A percentile compares a stretch with the other conserved stretches of the same genome.
These are phyloP conservation scores for Trifolium fragiferum DNA, from an alignment of 306 rosid genomes.

Conservation along the genomic window DNA sequence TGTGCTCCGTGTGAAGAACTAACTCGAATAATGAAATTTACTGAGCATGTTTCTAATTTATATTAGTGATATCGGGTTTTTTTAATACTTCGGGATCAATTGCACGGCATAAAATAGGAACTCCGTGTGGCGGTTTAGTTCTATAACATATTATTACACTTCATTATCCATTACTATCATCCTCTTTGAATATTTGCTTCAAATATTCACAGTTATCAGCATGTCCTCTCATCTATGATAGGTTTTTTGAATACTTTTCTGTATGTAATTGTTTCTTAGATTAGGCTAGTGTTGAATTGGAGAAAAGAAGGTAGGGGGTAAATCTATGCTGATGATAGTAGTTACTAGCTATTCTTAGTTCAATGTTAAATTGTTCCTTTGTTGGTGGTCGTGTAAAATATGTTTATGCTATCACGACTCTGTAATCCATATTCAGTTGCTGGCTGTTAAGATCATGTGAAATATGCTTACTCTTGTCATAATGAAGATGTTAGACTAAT, in stretches of 20 bases:
- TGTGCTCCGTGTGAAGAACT: not conserved
- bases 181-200: not conserved
- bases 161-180: not conserved
- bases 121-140: not conserved
- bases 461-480: conserved; percentile 10
- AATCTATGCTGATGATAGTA: conserved; percentile 15
- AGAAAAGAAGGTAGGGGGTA: not conserved
- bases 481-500: not conserved
- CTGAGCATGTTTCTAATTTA: not conserved
- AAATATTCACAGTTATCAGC: conserved; percentile 10
- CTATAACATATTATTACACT: not conserved
- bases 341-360: not conserved
- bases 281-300: conserved; percentile 11
- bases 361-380: conserved; percentile 26
- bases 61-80: not conserved
- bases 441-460: conserved; percentile 21
- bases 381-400: conserved; percentile 5
- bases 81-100: conserved; percentile 5
- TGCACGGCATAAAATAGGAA: conserved; percentile 5
- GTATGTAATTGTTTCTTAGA: conserved; percentile 19
- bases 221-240: conserved; percentile 1
- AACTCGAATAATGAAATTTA: not conserved
- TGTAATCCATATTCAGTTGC: conserved; percentile 10
- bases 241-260: not conserved
- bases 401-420: conserved; percentile 8